Evolutionary conservation across 2,329 filamentous ascomycete genomes (phyloP).

Genomic region (Penicillium sp.): DNA sequence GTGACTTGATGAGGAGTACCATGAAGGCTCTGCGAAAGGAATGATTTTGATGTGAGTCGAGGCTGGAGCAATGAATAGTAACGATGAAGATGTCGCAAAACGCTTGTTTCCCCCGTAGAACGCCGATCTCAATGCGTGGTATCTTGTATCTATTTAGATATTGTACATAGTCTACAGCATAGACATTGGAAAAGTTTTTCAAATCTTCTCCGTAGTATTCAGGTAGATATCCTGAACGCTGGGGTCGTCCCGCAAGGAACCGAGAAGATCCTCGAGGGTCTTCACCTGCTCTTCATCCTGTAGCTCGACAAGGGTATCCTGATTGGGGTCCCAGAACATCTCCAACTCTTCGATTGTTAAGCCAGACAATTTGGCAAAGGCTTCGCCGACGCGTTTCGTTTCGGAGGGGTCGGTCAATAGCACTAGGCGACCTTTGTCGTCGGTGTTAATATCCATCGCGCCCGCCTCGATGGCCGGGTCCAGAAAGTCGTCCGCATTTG

Average conservation of each 20-base stretch:
- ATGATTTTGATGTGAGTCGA: constrained; percentile 4
- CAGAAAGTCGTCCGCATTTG: constrained; percentile 69
- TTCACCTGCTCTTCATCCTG: constrained; percentile 59
- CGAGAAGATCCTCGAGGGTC: constrained; percentile 61
- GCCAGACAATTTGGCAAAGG: constrained; percentile 62
- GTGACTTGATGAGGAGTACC: constrained; percentile 74
- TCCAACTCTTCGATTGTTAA: constrained; percentile 73
- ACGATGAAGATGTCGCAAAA: background rate
- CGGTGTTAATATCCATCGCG: constrained; percentile 57
- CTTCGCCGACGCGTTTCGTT: constrained; percentile 65
- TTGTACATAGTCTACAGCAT: constrained; percentile 11
- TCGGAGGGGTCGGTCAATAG: constrained; percentile 69
- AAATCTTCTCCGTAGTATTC: constrained; percentile 54
- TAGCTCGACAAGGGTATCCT: constrained; percentile 70
- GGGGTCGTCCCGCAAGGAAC: constrained; percentile 59
- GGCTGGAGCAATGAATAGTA: background rate
- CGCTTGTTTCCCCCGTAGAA: background rate
- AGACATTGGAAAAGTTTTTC: constrained; percentile 22
- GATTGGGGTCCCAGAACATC: constrained; percentile 82
- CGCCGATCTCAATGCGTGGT: constrained; percentile 16
- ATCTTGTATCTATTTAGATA: constrained; percentile 18
- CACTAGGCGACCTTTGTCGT: constrained; percentile 69
- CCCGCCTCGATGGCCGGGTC: constrained; percentile 84
- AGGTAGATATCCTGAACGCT: constrained; percentile 79
- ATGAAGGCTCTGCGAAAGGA: constrained; percentile 71